Base-by-base conservation (phyloP, 441 rosid species). In the Erodium chrysanthum region DNA sequence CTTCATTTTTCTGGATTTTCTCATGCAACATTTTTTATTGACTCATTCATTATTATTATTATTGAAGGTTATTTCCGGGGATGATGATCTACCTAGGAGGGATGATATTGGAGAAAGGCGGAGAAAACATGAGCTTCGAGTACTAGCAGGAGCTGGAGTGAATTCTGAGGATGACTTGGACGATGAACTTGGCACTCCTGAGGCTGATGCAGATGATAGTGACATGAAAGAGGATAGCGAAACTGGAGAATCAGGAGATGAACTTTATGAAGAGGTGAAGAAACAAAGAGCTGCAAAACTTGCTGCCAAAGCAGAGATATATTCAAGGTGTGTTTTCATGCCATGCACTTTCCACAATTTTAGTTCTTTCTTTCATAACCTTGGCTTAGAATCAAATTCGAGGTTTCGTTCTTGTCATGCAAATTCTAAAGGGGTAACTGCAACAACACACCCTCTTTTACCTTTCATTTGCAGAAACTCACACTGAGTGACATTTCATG, bases 101-200 rank as follows among this genome's bases (percentile, higher is more conserved):
- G 97, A 94, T 82, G 96, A 91, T 75, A 86, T 94, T 65, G 98
- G 98, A 72, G 96, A 91, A 79, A 78, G 96, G 73, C 85, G 96
- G 74, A 86, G 88, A 77, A 88, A 89, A 72, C 84, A 84, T 74
- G 97, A 91, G 80, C 85, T 89, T 33, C 81, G 84, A 78, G 93
- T 88, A 70, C 77, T 93, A 76, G 87, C 90, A 48, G 83, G 83
- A 69, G 96, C 99, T 73, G 96, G 94, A 78, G 75, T 91, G 58
- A 79, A 70, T 73, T 78, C 88, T 35, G 87, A 82, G 73, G 89
- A 84, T 76, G 92, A 82, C 67, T 82, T 59, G 72, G 79, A 58
- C 42, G 75, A 73, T 40, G 84, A 82, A 68, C 70, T 62, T 20
- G 78, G 35, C 67, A 67, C 12, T 33, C 65, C 48, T 69, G 79